Conservation (phyloP, 2,329 filamentous ascomycete species). For the Sporothrix luriei region DNA sequence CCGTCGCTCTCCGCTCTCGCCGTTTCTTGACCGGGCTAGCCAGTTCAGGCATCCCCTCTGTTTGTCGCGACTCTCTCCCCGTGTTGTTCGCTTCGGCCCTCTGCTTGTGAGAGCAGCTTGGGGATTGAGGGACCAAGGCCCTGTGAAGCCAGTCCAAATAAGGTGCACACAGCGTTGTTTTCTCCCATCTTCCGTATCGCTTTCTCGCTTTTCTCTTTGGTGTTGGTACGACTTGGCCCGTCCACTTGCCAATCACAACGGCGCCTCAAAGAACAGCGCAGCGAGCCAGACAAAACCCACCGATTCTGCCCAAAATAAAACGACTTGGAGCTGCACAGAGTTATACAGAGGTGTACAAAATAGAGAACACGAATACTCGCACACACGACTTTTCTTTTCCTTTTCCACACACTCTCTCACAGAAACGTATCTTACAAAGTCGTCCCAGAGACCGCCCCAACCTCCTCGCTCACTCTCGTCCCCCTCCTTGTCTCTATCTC, state of each 20-base stretch:
- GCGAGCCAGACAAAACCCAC: conserved; percentile 17
- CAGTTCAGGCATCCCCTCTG: conserved; percentile 10
- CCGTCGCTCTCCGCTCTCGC: conserved; percentile 29
- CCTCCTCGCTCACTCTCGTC: conserved; percentile 25
- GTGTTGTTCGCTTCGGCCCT: conserved; percentile 30
- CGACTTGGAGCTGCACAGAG: conserved; percentile 10
- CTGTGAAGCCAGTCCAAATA: not conserved
- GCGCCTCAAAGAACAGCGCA: conserved; percentile 20
- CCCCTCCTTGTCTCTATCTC: conserved; percentile 24
- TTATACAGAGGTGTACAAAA: conserved; percentile 13
- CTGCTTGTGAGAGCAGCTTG: conserved; percentile 8
- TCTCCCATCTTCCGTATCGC: not conserved
- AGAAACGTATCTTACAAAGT: too few species aligned
- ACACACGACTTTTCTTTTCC: conserved; percentile 7
- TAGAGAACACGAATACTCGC: conserved; percentile 20
- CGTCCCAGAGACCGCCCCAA: conserved; percentile 15
- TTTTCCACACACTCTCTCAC: conserved; percentile 6
- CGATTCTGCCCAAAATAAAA: not conserved
- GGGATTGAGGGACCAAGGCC: not conserved
- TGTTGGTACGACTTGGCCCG: conserved; percentile 34
- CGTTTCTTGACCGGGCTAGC: conserved; percentile 27
- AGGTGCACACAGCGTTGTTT: not conserved
- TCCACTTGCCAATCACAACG: conserved; percentile 11
- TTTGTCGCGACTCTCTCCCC: not conserved
- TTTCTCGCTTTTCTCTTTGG: not conserved